Base-by-base conservation (phyloP, 805 yeast genomes). In the Geotrichum ghanense region DNA sequence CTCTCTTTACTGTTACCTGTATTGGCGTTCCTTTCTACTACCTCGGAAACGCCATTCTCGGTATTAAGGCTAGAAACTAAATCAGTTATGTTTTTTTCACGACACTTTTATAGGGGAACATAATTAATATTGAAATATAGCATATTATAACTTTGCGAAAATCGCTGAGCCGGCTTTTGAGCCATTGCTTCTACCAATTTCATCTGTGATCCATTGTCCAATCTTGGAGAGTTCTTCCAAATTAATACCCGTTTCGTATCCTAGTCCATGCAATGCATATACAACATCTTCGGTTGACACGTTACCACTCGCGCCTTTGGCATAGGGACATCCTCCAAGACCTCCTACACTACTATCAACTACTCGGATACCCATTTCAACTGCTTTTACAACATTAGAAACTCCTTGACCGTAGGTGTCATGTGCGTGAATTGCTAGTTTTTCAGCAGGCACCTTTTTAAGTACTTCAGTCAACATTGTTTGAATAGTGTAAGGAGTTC, bases 1-100 rank as follows among this genome's bases (percentile, higher is more conserved):
- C 84, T 52, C 71, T 79, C 51, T 80, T 84, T 66, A 69, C 84
- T 47, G 72, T 81, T 51, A 71, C 85, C 53, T 61, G 64, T 53
- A 76, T 85, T 45, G 72, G 72, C 50, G 74, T 76, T 50, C 82
- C 92, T 51, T 70, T 81, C 56, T 76, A 68, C 71, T 83, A 78
- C 76, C 62, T 76, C 48, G 84, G 78, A 57, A 79, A 88, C 72
- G 92, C 92, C 56, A 59, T 75, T 53, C 10, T 20, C 17, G 41
- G 17, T 16, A 35, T n/a, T 16, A 61, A 69, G 39, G 89, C 88
- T 63, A 71, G 81, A 64, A 81, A 82, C 71, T 54, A 54, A 25
- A n/a, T n/a, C n/a, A n/a, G n/a, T n/a, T n/a, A n/a, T n/a, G n/a
- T n/a, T n/a, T n/a, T n/a, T n/a, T n/a, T n/a, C n/a, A n/a, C n/a